Evolutionary conservation across 352 stramenopile species (phyloP), one percentile per base, ranked within the genome.

Genomic region (Pythium vanterpoolii): DNA sequence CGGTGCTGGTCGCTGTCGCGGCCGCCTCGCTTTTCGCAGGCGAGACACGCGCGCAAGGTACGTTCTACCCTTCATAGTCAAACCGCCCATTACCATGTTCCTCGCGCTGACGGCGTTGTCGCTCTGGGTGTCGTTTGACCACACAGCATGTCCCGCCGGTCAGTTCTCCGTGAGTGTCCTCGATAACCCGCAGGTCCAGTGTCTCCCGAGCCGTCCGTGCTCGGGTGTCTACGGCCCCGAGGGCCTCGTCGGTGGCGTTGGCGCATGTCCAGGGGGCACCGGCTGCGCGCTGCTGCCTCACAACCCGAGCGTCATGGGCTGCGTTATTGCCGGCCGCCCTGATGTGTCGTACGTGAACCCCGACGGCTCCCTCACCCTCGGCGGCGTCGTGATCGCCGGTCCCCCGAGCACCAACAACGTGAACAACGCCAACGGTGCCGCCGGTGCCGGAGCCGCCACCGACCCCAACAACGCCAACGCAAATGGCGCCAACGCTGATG

Each of bases 261-360:
- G 82, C 33, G 68, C 72, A 2, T 92, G 82, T 40, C 82, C 82
- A 1, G 64, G 58, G 4, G 71, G 70, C 30, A 74, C 76, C 16
- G 76, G 64, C 45, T 91, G 82, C 50, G 82, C 79, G 19, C 66
- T 89, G 28, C 66, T 89, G 40, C 82, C 82, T 0, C 55, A 73
- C 0, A 64, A 83, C 48, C 76, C 77, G 24, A 64, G 64, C 13
- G 82, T 89, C 56, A 91, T 91, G 82, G 77, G 76, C 58, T 91
- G 82, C 56, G 79, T 87, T 1, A 19, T 64, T 9, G 46, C 58
- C 2, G 78, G 77, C 2, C 79, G 77, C 36, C 49, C 56, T 14
- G 79, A 88, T 56, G 71, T 91, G 47, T 71, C 76, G 28, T 91
- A 89, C 55, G 77, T 91, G 18, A 89, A 91, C 47, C 68, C 69